phyloP scores from a whole-genome alignment of 2,329 filamentous ascomycete species.

The Incumbomyces lentus region DNA sequence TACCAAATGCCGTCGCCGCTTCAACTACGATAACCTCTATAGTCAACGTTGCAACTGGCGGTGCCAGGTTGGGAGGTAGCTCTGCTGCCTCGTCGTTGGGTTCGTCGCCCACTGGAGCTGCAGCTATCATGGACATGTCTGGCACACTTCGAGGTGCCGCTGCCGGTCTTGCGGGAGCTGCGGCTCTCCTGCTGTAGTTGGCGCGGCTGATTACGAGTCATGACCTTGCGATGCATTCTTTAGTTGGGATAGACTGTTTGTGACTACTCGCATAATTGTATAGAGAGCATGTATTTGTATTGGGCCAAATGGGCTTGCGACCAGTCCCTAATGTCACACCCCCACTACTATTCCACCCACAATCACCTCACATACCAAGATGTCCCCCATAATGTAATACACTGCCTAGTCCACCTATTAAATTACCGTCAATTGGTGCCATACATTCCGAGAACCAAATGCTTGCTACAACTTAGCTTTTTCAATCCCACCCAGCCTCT shows the following conservation, averaged over 20 bases:
- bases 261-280: no score
- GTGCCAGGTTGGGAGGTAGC: slow-evolving; percentile 1
- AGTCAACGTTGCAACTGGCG: slow-evolving; percentile 9
- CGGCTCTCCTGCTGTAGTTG: background rate
- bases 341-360: no score
- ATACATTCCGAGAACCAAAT: no score
- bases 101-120: background rate
- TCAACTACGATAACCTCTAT: slow-evolving; percentile 17
- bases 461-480: slow-evolving; percentile 1
- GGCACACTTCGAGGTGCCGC: background rate
- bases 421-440: no score
- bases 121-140: background rate
- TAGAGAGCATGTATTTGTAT: no score
- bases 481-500: background rate
- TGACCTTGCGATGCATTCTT: background rate
- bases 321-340: no score
- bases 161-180: background rate
- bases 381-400: no score
- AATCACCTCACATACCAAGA: no score
- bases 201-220: background rate
- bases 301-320: no score
- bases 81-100: background rate
- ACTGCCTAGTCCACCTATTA: no score
- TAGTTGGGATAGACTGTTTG: no score
- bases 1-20: slow-evolving; percentile 41